Evolutionary conservation across 345 rosid species (phyloP).

Genomic region (Linum trigynum): DNA sequence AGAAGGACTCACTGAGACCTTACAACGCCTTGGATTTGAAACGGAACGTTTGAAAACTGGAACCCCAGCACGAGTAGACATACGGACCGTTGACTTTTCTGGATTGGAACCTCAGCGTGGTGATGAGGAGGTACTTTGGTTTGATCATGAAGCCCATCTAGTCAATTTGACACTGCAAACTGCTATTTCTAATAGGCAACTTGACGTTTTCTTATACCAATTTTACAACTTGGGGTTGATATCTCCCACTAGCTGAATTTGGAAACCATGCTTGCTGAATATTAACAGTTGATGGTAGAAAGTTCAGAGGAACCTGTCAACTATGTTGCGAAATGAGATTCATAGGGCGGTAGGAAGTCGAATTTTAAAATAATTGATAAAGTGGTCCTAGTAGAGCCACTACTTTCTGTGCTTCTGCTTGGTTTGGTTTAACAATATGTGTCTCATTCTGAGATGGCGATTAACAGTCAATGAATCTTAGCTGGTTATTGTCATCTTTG

Average conservation of each 20-base stretch:
- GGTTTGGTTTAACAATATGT: conserved; percentile 6
- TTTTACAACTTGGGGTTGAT: no score
- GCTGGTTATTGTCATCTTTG: no score
- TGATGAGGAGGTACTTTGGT: conserved; percentile 73
- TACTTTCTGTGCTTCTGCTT: not conserved
- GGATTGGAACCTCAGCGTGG: conserved; percentile 86
- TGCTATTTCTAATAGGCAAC: not conserved
- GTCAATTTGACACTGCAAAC: conserved; percentile 15
- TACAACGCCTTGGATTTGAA: conserved; percentile 84
- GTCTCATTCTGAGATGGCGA: conserved; percentile 15
- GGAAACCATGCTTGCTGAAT: no score
- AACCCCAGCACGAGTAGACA: conserved; percentile 91
- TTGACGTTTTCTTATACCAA: not conserved
- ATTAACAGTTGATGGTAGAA: no score
- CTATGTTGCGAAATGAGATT: no score
- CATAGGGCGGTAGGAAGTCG: no score
- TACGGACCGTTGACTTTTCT: conserved; percentile 79
- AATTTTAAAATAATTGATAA: no score
- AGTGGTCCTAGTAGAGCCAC: not conserved
- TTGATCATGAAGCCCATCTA: conserved; percentile 30
- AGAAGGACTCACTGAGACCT: conserved; percentile 85
- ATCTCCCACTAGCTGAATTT: no score
- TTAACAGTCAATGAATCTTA: conserved; percentile 25
- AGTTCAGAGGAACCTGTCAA: no score
- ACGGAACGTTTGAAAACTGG: conserved; percentile 89